Percentiles rank a stretch among this genome's conserved stretches.
Evolutionary conservation across 306 rosid genomes (phyloP).

Genomic region (Inga laurina): DNA sequence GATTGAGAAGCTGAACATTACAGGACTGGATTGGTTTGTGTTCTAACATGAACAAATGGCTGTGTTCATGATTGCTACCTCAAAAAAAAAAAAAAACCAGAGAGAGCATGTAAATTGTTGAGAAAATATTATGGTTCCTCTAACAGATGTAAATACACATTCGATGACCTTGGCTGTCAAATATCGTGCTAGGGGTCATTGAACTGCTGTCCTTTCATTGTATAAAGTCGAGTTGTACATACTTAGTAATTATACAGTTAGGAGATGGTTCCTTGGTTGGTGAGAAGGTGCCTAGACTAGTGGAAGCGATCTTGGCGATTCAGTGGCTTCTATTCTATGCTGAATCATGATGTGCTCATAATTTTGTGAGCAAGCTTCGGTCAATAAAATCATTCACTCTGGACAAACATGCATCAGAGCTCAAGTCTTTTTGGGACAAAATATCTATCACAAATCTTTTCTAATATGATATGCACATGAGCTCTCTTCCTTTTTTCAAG

Average conservation of each 20-base stretch:
- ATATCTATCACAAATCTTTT: not conserved
- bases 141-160: conserved; percentile 49
- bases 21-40: conserved; percentile 8
- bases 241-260: conserved; percentile 28
- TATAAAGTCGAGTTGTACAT: conserved; percentile 41
- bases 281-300: conserved; percentile 30
- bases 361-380: conserved; percentile 33
- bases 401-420: not conserved
- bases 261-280: conserved; percentile 37
- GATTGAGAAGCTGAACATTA: conserved; percentile 35
- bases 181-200: conserved; percentile 33
- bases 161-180: conserved; percentile 35
- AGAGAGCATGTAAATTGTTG: not conserved
- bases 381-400: conserved; percentile 26
- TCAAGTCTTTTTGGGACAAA: not conserved
- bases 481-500: not conserved
- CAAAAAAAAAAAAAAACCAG: not conserved
- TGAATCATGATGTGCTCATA: conserved; percentile 40
- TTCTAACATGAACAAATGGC: conserved; percentile 14
- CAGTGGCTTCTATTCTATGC: not conserved
- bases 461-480: not conserved
- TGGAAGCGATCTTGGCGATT: conserved; percentile 16
- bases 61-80: conserved; percentile 38
- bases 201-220: conserved; percentile 29
- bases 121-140: conserved; percentile 31